These are phyloP conservation scores for Dorcoceras hygrometricum DNA, from an alignment of 257 asterid species.

Conservation along the genomic window DNA sequence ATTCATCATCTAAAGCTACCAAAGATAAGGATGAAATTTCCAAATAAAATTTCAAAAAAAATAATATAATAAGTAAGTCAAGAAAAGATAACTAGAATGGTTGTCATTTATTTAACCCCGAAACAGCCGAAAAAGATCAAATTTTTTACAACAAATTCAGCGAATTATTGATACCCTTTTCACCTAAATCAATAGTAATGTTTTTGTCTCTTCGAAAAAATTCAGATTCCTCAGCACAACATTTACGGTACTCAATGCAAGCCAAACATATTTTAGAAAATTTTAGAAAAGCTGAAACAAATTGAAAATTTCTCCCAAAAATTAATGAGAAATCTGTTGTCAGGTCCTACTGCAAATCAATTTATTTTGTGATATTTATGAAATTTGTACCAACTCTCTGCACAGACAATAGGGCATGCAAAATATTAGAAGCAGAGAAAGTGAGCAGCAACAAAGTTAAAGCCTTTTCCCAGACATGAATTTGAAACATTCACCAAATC, in stretches of 20 bases:
- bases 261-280: neutral
- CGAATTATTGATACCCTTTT: neutral
- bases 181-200: neutral
- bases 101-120: too few species aligned
- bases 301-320: too few species aligned
- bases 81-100: too few species aligned
- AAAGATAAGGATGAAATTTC: neutral
- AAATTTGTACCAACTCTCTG: neutral
- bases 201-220: neutral
- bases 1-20: slow-evolving; percentile 13
- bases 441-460: neutral
- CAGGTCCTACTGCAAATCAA: neutral
- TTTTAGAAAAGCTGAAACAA: too few species aligned
- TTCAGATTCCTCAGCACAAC: neutral
- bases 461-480: neutral
- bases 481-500: neutral
- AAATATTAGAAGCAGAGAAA: neutral
- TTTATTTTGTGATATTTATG: neutral
- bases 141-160: neutral
- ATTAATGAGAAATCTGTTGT: neutral
- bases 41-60: neutral
- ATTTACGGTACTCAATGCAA: neutral
- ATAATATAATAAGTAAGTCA: too few species aligned
- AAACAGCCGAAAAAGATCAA: neutral
- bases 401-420: slow-evolving; percentile 7